Evolutionary conservation across 1,139 yeast genomes (phyloP).

Genomic region (Kodamaea ohmeri): DNA sequence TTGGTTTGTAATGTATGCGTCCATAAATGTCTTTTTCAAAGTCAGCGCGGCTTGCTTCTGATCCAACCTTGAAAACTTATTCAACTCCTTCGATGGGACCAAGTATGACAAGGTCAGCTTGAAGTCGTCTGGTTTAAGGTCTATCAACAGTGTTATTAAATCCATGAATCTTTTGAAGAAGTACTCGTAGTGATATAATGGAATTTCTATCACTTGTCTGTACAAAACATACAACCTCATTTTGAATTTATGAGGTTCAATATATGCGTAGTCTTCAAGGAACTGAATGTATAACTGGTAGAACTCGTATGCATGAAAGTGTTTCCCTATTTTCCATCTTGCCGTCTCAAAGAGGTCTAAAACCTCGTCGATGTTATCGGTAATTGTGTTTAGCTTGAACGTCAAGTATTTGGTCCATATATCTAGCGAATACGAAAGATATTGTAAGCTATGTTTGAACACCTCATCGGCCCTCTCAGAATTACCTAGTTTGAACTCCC

Average conservation of each 20-base stretch:
- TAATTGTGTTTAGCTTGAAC: conserved; percentile 47
- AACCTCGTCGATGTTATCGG: conserved; percentile 31
- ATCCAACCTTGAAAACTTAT: conserved; percentile 16
- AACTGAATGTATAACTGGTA: conserved; percentile 71
- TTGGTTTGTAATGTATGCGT: conserved; percentile 61
- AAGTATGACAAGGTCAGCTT: conserved; percentile 19
- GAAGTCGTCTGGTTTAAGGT: conserved; percentile 20
- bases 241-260: conserved; percentile 30
- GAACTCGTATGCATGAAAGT: conserved; percentile 70
- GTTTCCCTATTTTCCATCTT: conserved; percentile 61
- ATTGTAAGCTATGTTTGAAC: conserved; percentile 52
- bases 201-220: conserved; percentile 63
- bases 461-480: conserved; percentile 47
- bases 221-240: conserved; percentile 47
- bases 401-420: conserved; percentile 73
- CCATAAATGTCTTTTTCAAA: conserved; percentile 46
- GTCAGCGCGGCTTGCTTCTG: conserved; percentile 25
- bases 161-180: conserved; percentile 46
- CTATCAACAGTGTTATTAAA: conserved; percentile 36
- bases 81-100: conserved; percentile 22
- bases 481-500: conserved; percentile 61
- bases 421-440: conserved; percentile 56
- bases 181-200: conserved; percentile 71
- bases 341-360: conserved; percentile 60
- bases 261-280: conserved; percentile 34